Base-by-base conservation (phyloP, 2,329 filamentous ascomycete genomes). In the Apiospora phragmitis region DNA sequence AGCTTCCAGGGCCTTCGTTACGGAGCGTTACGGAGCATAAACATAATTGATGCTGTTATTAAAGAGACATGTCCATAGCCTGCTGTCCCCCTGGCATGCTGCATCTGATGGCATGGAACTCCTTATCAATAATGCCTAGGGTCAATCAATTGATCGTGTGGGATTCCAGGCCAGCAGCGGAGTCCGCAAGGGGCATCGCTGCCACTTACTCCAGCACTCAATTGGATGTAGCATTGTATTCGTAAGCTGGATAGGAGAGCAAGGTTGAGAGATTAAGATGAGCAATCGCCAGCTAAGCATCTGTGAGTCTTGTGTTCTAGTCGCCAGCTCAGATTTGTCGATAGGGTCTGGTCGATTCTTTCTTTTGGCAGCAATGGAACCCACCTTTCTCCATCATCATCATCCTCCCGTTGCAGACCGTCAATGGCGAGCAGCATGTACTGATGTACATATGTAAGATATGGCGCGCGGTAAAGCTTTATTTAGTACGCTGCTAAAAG, bases 401-500 rank as follows among this genome's bases (percentile, higher is more conserved):
- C 38, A 38, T n/a, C 32, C 21, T 21, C 26, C 9, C 38, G 18
- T 38, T 62, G 55, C 55, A 62, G 55, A 62, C n/a, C 32, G 18
- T 38, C 55, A 38, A 38, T 62, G 55, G 32, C 55, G 32, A 24
- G 18, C 55, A 38, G 32, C 55, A 38, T 8, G 55, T 8, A 21
- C 6, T 18, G 42, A 41, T 6, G 38, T 41, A 49, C 21, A 24
- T 55, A 18, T 12, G 38, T 41, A 41, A 41, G 9, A 9, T 11
- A 59, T 62, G 55, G 55, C 55, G 55, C 55, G 55, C 55, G 55
- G 55, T 35, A 62, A 62, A 32, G 7, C 9, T 62, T n/a, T n/a
- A n/a, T n/a, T n/a, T 62, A 62, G 55, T 38, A 62, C 55, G 55
- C 55, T 62, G 55, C 55, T 62, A 62, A 62, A 38, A 35, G 32